These are phyloP conservation scores for Podospora appendiculata DNA, from an alignment of 495 filamentous ascomycete species.

Conservation along the genomic window DNA sequence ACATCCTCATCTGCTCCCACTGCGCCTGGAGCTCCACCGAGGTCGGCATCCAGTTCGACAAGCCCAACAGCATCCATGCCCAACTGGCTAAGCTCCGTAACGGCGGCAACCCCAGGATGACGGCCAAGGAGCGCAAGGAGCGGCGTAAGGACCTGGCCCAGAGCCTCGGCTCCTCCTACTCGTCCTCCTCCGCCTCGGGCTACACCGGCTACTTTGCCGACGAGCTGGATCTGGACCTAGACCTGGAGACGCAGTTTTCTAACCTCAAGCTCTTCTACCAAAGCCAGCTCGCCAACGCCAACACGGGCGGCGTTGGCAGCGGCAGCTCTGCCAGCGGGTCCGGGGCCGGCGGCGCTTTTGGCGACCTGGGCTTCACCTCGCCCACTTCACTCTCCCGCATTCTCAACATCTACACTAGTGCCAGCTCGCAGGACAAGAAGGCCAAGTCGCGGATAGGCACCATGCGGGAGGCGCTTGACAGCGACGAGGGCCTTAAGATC, in stretches of 20 bases:
- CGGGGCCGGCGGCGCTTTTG: constrained; percentile 38
- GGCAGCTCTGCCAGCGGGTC: constrained; percentile 35
- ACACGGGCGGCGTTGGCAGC: constrained; percentile 19
- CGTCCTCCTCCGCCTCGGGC: neutral
- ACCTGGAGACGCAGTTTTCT: constrained; percentile 42
- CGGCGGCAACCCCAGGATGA: constrained; percentile 34
- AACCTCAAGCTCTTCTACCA: constrained; percentile 65
- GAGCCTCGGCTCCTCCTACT: neutral
- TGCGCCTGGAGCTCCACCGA: constrained; percentile 89
- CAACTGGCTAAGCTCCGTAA: constrained; percentile 61
- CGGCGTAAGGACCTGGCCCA: constrained; percentile 32
- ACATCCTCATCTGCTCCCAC: constrained; percentile 75
- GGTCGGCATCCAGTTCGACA: constrained; percentile 84
- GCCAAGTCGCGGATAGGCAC: constrained; percentile 55
- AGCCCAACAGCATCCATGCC: constrained; percentile 71
- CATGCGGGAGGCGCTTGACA: constrained; percentile 71
- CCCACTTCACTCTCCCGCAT: constrained; percentile 76
- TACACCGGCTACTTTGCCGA: constrained; percentile 5
- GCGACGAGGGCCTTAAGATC: constrained; percentile 59
- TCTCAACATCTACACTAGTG: constrained; percentile 81
- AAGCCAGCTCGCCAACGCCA: constrained; percentile 56
- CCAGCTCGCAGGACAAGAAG: constrained; percentile 52
- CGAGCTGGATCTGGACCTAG: constrained; percentile 14
- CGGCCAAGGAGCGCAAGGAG: constrained; percentile 35
- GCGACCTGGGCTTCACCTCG: constrained; percentile 62